Evolutionary conservation across 2,329 filamentous ascomycete species (phyloP).

Genomic region (Clarireedia sp.): DNA sequence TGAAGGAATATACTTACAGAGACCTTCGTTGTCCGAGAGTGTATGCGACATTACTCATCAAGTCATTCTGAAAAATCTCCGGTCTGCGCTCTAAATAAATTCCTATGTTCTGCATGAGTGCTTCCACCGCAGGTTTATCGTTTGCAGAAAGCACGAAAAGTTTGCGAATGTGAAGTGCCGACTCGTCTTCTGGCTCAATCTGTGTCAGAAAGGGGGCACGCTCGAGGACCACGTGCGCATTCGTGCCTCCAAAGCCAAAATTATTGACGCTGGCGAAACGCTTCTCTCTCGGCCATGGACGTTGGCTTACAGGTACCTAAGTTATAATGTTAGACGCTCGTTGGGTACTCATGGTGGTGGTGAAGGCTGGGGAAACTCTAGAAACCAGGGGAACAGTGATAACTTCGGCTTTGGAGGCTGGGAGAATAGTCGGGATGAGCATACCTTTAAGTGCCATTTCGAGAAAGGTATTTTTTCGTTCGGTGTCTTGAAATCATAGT

Average conservation of each 20-base stretch:
- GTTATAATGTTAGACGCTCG: background rate
- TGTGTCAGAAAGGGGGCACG: constrained; percentile 22
- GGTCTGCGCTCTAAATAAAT: constrained; percentile 26
- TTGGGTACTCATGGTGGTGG: too few relatives aligned
- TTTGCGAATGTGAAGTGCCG: constrained; percentile 26
- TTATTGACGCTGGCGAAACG: constrained; percentile 37
- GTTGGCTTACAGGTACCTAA: constrained; percentile 26
- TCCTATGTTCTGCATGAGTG: constrained; percentile 24
- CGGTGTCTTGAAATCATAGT: constrained; percentile 24
- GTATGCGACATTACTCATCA: constrained; percentile 27
- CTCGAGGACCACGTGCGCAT: constrained; percentile 18
- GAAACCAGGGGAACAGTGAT: too few relatives aligned
- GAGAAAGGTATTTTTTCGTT: constrained; percentile 33
- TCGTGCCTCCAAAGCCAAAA: constrained; percentile 18
- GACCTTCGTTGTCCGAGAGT: constrained; percentile 25
- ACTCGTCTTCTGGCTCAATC: constrained; percentile 18
- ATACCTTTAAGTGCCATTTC: constrained; percentile 33
- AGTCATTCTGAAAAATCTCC: constrained; percentile 25
- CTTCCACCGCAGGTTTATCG: constrained; percentile 21
- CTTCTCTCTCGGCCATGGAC: constrained; percentile 31
- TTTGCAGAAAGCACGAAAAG: constrained; percentile 24
- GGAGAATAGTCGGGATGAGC: background rate
- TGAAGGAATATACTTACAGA: constrained; percentile 1
- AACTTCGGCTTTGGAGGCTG: background rate
- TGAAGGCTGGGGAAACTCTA: too few relatives aligned